Conservation (phyloP, 768 basidiomycete genomes). For the Harrya chromipes region DNA sequence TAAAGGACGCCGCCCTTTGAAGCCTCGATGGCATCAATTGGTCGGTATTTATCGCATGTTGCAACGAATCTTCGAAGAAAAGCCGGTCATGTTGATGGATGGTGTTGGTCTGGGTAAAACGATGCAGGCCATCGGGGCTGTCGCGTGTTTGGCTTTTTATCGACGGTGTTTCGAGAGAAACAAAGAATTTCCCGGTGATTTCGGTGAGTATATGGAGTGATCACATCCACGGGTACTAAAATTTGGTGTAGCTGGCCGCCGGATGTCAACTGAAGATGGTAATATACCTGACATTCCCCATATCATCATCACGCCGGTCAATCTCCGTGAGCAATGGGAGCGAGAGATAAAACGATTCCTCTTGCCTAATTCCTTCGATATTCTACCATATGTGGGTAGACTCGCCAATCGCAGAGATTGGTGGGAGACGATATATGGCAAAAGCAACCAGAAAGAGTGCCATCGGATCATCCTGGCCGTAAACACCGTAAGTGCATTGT, state of each 20-base stretch:
- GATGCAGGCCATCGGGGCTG: slow-evolving; percentile 15
- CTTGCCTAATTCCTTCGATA: too few relatives aligned
- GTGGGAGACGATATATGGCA: too few relatives aligned
- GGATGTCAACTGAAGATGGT: background rate
- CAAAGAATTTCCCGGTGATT: background rate
- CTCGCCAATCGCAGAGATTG: too few relatives aligned
- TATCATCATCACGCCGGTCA: background rate
- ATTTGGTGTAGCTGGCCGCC: background rate
- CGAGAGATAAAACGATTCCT: slow-evolving; percentile 1
- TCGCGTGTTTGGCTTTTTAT: slow-evolving; percentile 13
- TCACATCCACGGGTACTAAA: too few relatives aligned
- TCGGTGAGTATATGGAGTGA: background rate
- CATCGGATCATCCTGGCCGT: too few relatives aligned
- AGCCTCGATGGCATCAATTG: slow-evolving; percentile 20
- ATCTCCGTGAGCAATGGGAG: slow-evolving; percentile 1
- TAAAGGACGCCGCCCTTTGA: background rate
- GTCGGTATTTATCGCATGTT: slow-evolving; percentile 21
- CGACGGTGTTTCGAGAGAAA: background rate
- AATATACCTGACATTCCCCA: background rate
- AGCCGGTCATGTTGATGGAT: slow-evolving; percentile 23
- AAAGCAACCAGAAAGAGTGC: too few relatives aligned
- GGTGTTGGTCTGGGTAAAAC: slow-evolving; percentile 25
- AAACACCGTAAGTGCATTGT: too few relatives aligned
- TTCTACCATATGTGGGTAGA: too few relatives aligned
- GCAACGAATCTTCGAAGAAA: background rate